Base-by-base conservation (phyloP, 257 asterid species). In the Solanum paucissectum region DNA sequence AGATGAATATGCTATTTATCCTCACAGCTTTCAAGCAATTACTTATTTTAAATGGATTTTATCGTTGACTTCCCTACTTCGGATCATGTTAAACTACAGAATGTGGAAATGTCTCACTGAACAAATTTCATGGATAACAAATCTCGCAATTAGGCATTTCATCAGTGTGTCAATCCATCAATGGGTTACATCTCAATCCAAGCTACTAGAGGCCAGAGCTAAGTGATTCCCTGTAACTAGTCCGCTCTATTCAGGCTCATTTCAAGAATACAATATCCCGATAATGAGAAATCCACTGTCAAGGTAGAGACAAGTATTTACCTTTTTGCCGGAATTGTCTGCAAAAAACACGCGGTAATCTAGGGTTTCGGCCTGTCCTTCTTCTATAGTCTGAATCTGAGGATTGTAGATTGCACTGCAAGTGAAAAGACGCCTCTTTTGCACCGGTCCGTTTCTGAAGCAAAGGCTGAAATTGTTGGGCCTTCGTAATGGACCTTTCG, bases 251-350 rank as follows among this genome's bases (percentile, higher is more conserved):
- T 33, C 14, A 5, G 44, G 13, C 42, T 72, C 44, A 72, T 72
- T 13, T 72, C 79, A 16, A 1, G 21, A 32, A 11, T 69, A 29
- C 20, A 69, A 69, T 4, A 69, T 36, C 20, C 40, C 36, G n/a
- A 72, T 72, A 72, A 73, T n/a, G 5, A 73, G n/a, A 73, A 73
- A 73, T 34, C 29, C 16, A 34, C 29, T 9, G 29, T 33, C 16
- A 34, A 46, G 74, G 9, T 29, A 37, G 52, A 75, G 21, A 76
- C 20, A 12, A 76, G 23, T 6, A 0, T 12, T 6, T 40, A 95
- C 99, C 99, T 93, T 97, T 91, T 95, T 97, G 84, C 98, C 99
- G 1, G 96, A 94, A 88, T 92, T 90, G 83, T 96, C 99, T 75
- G 87, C 89, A 84, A 96, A 94, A 92, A 96, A 97, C 83, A 96